Conservation (phyloP, 2,329 filamentous ascomycete genomes). For the Aspergillus pseudotamarii region DNA sequence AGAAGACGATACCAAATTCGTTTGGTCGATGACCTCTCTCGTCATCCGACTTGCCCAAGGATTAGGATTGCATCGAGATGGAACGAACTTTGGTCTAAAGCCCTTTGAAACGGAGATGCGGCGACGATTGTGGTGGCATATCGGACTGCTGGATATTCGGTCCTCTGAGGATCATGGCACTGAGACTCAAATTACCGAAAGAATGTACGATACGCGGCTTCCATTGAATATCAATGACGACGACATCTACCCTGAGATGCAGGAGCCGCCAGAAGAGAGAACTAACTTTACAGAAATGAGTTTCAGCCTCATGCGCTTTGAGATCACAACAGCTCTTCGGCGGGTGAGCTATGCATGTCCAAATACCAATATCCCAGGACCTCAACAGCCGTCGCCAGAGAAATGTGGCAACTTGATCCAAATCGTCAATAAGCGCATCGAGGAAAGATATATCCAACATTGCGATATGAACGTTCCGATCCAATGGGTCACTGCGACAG, state of each 20-base stretch:
- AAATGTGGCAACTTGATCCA: constrained; percentile 53
- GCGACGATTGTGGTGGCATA: constrained; percentile 56
- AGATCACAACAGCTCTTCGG: constrained; percentile 51
- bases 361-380: constrained; percentile 24
- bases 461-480: constrained; percentile 57
- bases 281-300: constrained; percentile 59
- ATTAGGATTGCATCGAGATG: constrained; percentile 56
- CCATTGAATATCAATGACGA: constrained; percentile 58
- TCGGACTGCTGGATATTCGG: constrained; percentile 52
- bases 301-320: constrained; percentile 55
- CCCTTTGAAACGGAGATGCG: constrained; percentile 57
- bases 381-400: constrained; percentile 27
- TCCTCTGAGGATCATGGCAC: constrained; percentile 54
- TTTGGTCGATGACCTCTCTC: constrained; percentile 48
- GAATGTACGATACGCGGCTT: constrained; percentile 50
- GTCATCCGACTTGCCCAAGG: constrained; percentile 47
- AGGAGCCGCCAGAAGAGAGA: constrained; percentile 51
- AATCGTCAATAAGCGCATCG: constrained; percentile 56
- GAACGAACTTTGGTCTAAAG: constrained; percentile 48
- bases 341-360: constrained; percentile 43
- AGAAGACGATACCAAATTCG: constrained; percentile 45
- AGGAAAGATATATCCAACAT: constrained; percentile 58
- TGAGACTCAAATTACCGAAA: constrained; percentile 48
- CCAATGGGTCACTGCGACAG: constrained; percentile 69
- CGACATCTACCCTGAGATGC: constrained; percentile 53